Evolutionary conservation across 345 rosid species (phyloP).

Genomic region (Hypericum perforatum): DNA sequence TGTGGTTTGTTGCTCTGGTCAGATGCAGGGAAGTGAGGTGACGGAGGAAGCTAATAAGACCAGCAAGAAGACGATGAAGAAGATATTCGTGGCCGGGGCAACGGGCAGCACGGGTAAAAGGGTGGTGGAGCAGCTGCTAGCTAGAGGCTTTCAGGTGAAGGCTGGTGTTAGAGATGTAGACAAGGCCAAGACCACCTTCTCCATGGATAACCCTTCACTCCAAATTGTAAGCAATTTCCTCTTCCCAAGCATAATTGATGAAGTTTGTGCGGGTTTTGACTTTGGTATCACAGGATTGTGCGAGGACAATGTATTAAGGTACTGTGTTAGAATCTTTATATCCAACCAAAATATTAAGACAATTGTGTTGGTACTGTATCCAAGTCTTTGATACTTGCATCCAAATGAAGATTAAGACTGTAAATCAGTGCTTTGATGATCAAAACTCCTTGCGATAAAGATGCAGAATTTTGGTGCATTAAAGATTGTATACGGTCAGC

Average conservation of each 20-base stretch:
- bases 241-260: not conserved
- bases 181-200: slow-evolving; percentile 51
- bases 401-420: too few species aligned
- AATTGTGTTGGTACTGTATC: too few species aligned
- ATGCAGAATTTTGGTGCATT: too few species aligned
- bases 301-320: too few species aligned
- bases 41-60: slow-evolving; percentile 27
- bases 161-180: slow-evolving; percentile 80
- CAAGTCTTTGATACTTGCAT: too few species aligned
- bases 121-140: slow-evolving; percentile 67
- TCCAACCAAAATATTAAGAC: too few species aligned
- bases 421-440: too few species aligned
- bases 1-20: not conserved
- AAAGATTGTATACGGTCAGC: too few species aligned
- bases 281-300: too few species aligned
- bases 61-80: slow-evolving; percentile 25
- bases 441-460: too few species aligned
- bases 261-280: too few species aligned
- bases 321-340: too few species aligned
- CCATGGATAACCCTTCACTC: slow-evolving; percentile 49
- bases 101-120: slow-evolving; percentile 78
- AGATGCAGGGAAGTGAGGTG: slow-evolving; percentile 55
- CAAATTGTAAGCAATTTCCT: slow-evolving; percentile 42
- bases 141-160: slow-evolving; percentile 73
- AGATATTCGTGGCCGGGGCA: slow-evolving; percentile 85